These are phyloP conservation scores for Mortierella sp. DNA, from an alignment of 371 early-diverging fungal species.

Conservation along the genomic window DNA sequence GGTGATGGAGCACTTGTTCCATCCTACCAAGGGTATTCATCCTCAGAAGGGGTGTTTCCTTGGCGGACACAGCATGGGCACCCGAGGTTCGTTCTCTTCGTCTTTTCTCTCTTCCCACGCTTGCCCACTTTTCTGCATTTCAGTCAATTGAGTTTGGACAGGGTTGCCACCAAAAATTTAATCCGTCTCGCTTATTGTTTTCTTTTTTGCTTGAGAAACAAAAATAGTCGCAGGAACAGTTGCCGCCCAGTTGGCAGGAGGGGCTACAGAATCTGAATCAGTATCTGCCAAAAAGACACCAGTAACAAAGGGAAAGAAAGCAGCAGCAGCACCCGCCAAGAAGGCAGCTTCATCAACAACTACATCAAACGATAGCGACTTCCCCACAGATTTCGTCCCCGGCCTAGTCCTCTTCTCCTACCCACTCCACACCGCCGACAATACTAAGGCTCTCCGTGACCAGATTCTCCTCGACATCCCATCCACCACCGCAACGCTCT, in stretches of 20 bases:
- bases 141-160: neutral
- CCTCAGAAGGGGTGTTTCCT: conserved; percentile 45
- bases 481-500: conserved; percentile 20
- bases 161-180: conserved; percentile 39
- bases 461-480: conserved; percentile 47
- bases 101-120: neutral
- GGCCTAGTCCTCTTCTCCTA: conserved; percentile 43
- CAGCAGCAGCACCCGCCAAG: conserved; percentile 12
- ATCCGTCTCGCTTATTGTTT: neutral
- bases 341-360: neutral
- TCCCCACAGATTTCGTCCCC: conserved; percentile 25
- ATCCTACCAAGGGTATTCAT: conserved; percentile 34
- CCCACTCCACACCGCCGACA: conserved; percentile 44
- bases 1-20: conserved; percentile 45
- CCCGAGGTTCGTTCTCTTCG: conserved; percentile 31
- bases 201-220: neutral
- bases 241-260: conserved; percentile 23
- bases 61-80: conserved; percentile 53
- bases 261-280: neutral
- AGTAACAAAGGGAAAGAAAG: neutral
- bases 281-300: neutral
- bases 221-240: conserved; percentile 45
- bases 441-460: conserved; percentile 44
- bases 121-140: neutral
- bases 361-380: neutral